Percentiles rank a stretch among this genome's conserved stretches.
These are phyloP conservation scores for Monascus ruber DNA, from an alignment of 2,329 filamentous ascomycete species.

Conservation along the genomic window DNA sequence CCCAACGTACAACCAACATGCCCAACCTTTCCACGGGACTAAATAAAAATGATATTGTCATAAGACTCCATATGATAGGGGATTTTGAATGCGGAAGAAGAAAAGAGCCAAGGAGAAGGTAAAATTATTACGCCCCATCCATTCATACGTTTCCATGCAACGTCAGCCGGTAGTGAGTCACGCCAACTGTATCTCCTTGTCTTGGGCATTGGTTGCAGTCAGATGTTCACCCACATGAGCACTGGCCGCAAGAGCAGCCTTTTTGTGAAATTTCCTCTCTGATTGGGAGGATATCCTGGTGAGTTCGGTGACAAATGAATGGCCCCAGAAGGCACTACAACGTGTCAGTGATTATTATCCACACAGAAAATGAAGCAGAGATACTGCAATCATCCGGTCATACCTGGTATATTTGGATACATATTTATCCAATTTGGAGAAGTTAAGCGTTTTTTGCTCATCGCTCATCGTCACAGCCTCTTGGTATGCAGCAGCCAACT, in stretches of 20 bases:
- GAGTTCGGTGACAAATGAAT: conserved; percentile 81
- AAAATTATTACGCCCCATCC: no score
- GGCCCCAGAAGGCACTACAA: conserved; percentile 78
- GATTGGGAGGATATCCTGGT: conserved; percentile 42
- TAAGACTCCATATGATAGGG: no score
- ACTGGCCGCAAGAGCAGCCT: conserved; percentile 9
- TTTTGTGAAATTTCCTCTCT: conserved; percentile 25
- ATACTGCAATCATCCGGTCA: conserved; percentile 3
- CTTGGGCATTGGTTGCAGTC: not conserved
- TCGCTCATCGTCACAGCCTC: conserved; percentile 94
- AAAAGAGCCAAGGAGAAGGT: no score
- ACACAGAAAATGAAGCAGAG: not conserved
- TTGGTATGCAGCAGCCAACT: conserved; percentile 83
- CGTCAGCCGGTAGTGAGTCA: no score
- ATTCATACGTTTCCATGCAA: no score
- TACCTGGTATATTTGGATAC: conserved; percentile 91
- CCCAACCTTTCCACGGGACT: no score
- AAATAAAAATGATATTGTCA: no score
- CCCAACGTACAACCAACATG: no score
- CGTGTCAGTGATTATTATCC: conserved; percentile 10
- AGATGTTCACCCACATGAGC: not conserved
- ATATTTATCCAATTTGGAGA: conserved; percentile 84
- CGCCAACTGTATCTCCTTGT: not conserved
- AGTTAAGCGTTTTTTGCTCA: conserved; percentile 77
- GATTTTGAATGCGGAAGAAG: no score